Evolutionary conservation across 768 basidiomycete genomes (phyloP), one percentile per base, ranked within the genome.

Genomic region (Astraeus odoratus): DNA sequence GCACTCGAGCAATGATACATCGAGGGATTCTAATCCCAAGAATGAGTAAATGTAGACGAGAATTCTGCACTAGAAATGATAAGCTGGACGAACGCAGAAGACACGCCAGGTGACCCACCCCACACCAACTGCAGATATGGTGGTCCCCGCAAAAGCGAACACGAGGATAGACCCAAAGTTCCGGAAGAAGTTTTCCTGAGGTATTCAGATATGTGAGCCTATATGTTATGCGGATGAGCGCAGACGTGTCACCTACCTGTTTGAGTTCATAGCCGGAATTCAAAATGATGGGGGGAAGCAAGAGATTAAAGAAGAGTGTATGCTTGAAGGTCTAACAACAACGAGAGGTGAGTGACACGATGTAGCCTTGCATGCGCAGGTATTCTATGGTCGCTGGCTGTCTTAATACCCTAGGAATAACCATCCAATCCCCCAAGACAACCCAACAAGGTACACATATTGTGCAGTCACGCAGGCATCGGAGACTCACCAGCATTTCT

Each of bases 231-330:
- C 35, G 5, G 29, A 9, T 2, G 33, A 12, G 10, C 19, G n/a
- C 18, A 3, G 19, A 8, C 3, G 8, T 4, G 24, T 42, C 38
- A 9, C 57, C 79, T 48, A 83, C 92, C 74, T 98, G 94, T 63
- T 93, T 95, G 47, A 99, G 80, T 66, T 96, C 93, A 62, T 96
- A 99, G 5, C 96, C 96, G 2, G 93, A 96, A 65, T 94, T 96
- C 31, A 99, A 71, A 59, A 99, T 99, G 62, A 99, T 99, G 1
- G 96, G 96, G 5, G 95, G 96, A 4, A 98, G 78, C n/a, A 99
- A 73, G 18, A 98, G 75, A 65, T 99, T 98, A 74, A 98, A 96
- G 73, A 99, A 95, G 40, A 98, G 73, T 3, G 95, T 97, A 59
- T 95, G 91, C 63, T 88, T 90, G 75, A 95, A 95, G 8, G 89